Evolutionary conservation across 2,329 filamentous ascomycete species (phyloP), one percentile per base, ranked within the genome.

Genomic region (Neophaeococcomyces aloes): DNA sequence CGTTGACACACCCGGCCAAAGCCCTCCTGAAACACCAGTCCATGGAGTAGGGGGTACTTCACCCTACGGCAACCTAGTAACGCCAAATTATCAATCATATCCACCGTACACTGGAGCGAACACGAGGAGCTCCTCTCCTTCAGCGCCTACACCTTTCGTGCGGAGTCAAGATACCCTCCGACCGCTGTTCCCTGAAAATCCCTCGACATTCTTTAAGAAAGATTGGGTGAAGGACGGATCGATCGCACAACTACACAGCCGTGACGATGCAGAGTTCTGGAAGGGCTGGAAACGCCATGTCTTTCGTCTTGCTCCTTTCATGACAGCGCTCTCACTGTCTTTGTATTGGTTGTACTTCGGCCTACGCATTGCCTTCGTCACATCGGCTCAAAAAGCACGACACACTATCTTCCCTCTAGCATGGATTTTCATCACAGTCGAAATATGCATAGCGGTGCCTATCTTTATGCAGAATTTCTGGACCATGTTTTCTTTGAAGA

Each of bases 341-440:
- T 45, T 63, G n/a, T 62, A 61, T 57, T 44, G 62, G 40, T 52
- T 62, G 23, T 78, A 78, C 49, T 69, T 77, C 6, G 64, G 53
- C 17, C 59, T 72, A 42, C 71, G 74, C 29, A 67, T 78, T 23
- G 60, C 61, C 39, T 76, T 72, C 53, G 68, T 76, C 42, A 56
- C 74, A n/a, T 59, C 61, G 34, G 72, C 74, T 1, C 72, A 78
- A 51, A 59, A 65, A 1, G 57, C 58, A 1, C 59, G 60, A 3
- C 38, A 56, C 3, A 55, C 60, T 17, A 61, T 61, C 2, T 78
- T 69, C 48, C 61, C 65, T 3, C 66, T 70, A 34, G 74, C 74
- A 2, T 78, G 74, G 74, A 54, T 75, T 5, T 78, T 78, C 50
- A 71, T 78, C 42, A 69, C 61, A 18, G 66, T 76, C 45, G 74